Evolutionary conservation across 257 asterid genomes (phyloP).

Genomic region (Gardenia jasminoides): DNA sequence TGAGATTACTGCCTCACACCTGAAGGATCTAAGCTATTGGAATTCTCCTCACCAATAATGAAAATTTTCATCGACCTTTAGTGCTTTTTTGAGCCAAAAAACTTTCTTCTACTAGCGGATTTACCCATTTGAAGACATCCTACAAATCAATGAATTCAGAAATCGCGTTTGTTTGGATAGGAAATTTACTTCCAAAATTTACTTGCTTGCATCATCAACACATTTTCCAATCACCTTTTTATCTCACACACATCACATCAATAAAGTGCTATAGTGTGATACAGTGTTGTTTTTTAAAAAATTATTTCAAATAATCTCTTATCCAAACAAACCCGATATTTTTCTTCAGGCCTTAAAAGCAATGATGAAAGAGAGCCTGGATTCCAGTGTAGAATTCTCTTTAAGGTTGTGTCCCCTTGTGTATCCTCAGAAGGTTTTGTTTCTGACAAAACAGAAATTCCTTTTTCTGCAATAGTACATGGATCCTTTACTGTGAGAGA

Average conservation of each 20-base stretch:
- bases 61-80: conserved; percentile 43
- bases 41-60: conserved; percentile 40
- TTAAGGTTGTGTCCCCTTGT: conserved; percentile 16
- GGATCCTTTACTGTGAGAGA: conserved; percentile 71
- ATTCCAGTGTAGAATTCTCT: conserved; percentile 10
- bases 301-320: too few species aligned
- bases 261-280: too few species aligned
- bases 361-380: conserved; percentile 20
- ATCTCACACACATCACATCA: too few species aligned
- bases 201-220: too few species aligned
- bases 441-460: conserved; percentile 23
- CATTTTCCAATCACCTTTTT: too few species aligned
- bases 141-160: conserved; percentile 45
- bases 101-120: conserved; percentile 70
- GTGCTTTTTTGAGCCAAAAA: conserved; percentile 56
- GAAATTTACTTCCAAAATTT: too few species aligned
- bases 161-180: too few species aligned
- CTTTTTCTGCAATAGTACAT: conserved; percentile 41
- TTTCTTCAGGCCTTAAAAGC: conserved; percentile 31
- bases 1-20: conserved; percentile 37
- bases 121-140: conserved; percentile 53
- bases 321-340: too few species aligned
- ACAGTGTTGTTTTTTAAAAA: too few species aligned
- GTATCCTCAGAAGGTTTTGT: conserved; percentile 28
- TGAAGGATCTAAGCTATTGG: conserved; percentile 37